Evolutionary conservation across 768 basidiomycete species (phyloP).

Genomic region (Termitomyces sp.): DNA sequence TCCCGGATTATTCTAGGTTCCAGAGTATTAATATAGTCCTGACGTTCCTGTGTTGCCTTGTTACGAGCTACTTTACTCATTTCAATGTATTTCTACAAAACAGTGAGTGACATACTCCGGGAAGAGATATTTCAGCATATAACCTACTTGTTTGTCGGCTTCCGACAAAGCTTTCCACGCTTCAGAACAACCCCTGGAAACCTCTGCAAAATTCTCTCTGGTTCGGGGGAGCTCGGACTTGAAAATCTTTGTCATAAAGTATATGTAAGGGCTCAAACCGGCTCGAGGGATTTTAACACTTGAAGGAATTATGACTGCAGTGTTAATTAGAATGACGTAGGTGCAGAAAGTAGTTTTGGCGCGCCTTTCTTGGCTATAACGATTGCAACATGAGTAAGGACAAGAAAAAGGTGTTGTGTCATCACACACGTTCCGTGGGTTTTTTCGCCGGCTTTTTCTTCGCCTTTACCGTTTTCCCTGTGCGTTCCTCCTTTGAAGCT

Average conservation of each 20-base stretch:
- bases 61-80: conserved; percentile 5
- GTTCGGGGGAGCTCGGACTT: neutral
- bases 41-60: conserved; percentile 15
- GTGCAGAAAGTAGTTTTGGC: neutral
- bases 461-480: conserved; percentile 5
- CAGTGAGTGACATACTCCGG: neutral
- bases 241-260: neutral
- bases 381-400: neutral
- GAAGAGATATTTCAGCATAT: neutral
- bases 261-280: neutral
- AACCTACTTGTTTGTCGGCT: conserved; percentile 28
- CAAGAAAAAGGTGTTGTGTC: neutral
- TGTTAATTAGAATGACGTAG: neutral
- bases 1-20: conserved; percentile 16
- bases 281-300: neutral
- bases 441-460: conserved; percentile 9
- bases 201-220: neutral
- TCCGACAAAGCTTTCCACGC: conserved; percentile 26
- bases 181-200: neutral
- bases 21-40: conserved; percentile 21
- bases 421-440: conserved; percentile 5
- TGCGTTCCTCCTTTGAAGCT: neutral
- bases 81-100: conserved; percentile 15
- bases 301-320: neutral
- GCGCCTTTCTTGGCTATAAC: conserved; percentile 1